Evolutionary conservation across 2,329 filamentous ascomycete species (phyloP), one percentile per base, ranked within the genome.

Genomic region (Sclerotinia borealis): DNA sequence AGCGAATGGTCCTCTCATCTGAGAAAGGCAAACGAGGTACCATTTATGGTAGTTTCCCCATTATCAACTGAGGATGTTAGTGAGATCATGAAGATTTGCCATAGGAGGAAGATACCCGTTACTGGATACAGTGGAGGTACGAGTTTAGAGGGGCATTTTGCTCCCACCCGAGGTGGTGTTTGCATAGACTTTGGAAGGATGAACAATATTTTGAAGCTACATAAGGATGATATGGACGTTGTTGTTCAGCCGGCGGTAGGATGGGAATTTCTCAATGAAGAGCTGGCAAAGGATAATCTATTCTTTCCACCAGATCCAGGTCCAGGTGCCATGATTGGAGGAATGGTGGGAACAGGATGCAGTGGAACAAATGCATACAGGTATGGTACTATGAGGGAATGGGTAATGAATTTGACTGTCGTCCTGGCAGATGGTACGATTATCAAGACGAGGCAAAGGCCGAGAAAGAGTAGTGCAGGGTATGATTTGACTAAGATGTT

Each of bases 301-400:
- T 96, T 96, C 81, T 96, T 96, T 78, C 92, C 92, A 27, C 92
- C 92, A 0, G 92, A 96, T 75, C 92, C 92, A 22, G 93, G 92
- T 60, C 92, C 93, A 59, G 92, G 92, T 22, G 92, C 92, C 66
- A 91, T 91, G 87, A 96, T 97, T 70, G 92, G 92, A 63, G 92
- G 92, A 62, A 92, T 92, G 89, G 85, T 92, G 39, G 89, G 88
- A 27, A 92, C 89, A 3, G 83, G 83, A 41, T 85, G 82, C 78
- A 85, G 81, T 72, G 92, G 92, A 64, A 96, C 92, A 17, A 96
- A 96, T 75, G 88, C 92, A 19, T 96, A 96, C 78, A 84, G 92
- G 64, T 96, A 96, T 75, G 93, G 92, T 66, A 96, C 92, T 2
- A 96, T 96, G 92, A 87, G 91, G 67, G 92, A 96, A 74, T 96